Conservation (phyloP, 176 grass and related monocot genomes). For the Leersia perrieri region DNA sequence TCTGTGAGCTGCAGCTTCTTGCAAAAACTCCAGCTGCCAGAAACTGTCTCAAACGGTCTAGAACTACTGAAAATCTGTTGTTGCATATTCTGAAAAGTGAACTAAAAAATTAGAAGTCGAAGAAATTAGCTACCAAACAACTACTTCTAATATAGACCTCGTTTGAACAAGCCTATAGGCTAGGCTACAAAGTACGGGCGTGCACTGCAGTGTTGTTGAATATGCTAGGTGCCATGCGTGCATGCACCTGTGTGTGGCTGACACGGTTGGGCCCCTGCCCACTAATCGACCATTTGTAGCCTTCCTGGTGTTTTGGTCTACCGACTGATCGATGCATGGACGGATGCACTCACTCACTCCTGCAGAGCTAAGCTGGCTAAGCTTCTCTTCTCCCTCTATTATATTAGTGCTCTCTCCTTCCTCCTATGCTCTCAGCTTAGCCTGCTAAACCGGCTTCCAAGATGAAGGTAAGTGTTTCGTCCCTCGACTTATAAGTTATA, state of each 20-base stretch:
- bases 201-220: neutral
- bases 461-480: slow-evolving; percentile 63
- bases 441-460: slow-evolving; percentile 21
- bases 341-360: slow-evolving; percentile 18
- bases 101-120: too few species aligned
- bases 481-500: too few species aligned
- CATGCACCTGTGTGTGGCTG: neutral
- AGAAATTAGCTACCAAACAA: too few species aligned
- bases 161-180: too few species aligned
- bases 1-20: too few species aligned
- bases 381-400: slow-evolving; percentile 22
- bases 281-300: slow-evolving; percentile 54
- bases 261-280: slow-evolving; percentile 8
- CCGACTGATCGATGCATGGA: slow-evolving; percentile 35
- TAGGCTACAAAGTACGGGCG: neutral
- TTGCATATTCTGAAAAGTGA: too few species aligned
- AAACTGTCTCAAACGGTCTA: too few species aligned
- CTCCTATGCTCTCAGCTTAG: slow-evolving; percentile 20
- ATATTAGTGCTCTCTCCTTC: slow-evolving; percentile 47
- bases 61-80: too few species aligned
- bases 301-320: slow-evolving; percentile 66
- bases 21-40: too few species aligned
- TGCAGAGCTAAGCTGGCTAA: too few species aligned
- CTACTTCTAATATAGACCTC: too few species aligned
- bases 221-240: neutral